Evolutionary conservation across 2,329 filamentous ascomycete species (phyloP).

Genomic region (Microsporum canis): DNA sequence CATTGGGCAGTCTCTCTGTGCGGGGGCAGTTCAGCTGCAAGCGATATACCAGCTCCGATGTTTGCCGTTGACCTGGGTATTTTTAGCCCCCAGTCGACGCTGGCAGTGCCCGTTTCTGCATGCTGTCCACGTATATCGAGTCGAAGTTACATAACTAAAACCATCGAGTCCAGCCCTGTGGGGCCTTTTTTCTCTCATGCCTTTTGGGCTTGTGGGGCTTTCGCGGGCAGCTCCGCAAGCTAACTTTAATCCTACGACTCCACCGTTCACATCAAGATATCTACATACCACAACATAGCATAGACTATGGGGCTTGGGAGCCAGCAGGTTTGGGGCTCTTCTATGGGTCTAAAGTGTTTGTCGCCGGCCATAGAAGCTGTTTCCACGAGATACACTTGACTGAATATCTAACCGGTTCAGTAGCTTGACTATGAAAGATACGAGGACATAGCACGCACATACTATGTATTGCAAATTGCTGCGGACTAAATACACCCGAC

Average conservation of each 20-base stretch:
- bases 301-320: not conserved
- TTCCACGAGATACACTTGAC: no score
- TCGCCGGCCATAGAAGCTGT: no score
- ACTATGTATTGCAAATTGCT: not conserved
- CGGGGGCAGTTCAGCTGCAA: not conserved
- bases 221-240: not conserved
- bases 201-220: not conserved
- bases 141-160: not conserved
- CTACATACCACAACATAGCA: not conserved
- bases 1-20: not conserved
- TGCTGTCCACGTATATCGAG: not conserved
- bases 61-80: not conserved
- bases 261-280: not conserved
- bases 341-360: no score
- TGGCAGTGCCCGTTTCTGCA: not conserved
- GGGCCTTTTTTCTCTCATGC: not conserved
- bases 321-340: no score
- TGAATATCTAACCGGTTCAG: no score
- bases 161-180: constrained; percentile 3
- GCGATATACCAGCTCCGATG: not conserved
- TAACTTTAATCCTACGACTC: not conserved
- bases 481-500: not conserved
- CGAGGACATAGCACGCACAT: not conserved
- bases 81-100: not conserved
- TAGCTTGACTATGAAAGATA: not conserved